Evolutionary conservation across 768 basidiomycete genomes (phyloP).

Genomic region (Leccinum disarticulatum): DNA sequence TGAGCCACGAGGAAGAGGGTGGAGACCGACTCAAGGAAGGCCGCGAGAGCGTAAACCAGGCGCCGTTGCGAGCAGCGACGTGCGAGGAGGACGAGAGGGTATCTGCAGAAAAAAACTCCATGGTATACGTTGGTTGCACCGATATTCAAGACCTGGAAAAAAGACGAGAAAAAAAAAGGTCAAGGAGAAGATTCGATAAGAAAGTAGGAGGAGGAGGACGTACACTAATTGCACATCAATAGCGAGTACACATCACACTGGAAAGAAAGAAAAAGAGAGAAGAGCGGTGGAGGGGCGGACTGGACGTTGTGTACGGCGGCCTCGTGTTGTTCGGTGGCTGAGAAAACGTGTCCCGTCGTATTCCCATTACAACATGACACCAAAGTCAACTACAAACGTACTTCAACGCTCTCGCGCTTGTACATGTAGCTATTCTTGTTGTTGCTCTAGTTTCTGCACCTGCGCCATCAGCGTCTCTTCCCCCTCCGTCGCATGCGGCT

Average conservation of each 20-base stretch:
- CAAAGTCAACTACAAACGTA: not conserved
- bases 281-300: conserved; percentile 5
- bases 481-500: conserved; percentile 58
- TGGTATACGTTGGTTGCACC: conserved; percentile 34
- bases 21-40: conserved; percentile 19
- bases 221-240: conserved; percentile 28
- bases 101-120: conserved; percentile 32
- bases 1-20: conserved; percentile 20
- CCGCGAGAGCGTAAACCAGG: conserved; percentile 15
- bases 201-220: not conserved
- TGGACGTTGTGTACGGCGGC: conserved; percentile 15
- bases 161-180: not conserved
- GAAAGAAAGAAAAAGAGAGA: conserved; percentile 5
- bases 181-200: conserved; percentile 4
- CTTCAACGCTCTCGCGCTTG: not conserved
- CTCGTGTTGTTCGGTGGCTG: conserved; percentile 37
- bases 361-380: conserved; percentile 14
- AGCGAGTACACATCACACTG: conserved; percentile 23
- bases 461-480: conserved; percentile 50
- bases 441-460: conserved; percentile 7
- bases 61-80: conserved; percentile 6
- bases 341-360: conserved; percentile 36
- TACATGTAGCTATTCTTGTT: not conserved
- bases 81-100: conserved; percentile 23
- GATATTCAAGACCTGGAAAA: conserved; percentile 33